These are phyloP conservation scores for Malania oleifera DNA, from an alignment of 164 flowering plant genomes.

Conservation along the genomic window DNA sequence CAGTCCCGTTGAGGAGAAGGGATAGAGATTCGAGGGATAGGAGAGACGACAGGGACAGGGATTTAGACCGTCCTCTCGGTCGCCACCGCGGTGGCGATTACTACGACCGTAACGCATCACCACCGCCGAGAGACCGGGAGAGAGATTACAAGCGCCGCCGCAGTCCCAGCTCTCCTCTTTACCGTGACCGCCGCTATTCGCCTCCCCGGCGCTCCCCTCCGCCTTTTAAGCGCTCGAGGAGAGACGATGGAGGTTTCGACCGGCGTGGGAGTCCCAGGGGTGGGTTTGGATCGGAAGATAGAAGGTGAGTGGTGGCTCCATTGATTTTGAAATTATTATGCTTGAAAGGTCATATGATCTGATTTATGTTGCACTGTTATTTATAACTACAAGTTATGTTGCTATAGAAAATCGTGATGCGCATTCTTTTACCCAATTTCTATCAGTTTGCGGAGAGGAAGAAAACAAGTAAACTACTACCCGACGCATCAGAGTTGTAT, in stretches of 20 bases:
- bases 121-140: not conserved
- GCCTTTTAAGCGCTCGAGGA: slow-evolving; percentile 1
- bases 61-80: not conserved
- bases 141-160: slow-evolving; percentile 6
- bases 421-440: no score
- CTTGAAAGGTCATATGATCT: no score
- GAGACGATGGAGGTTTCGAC: not conserved
- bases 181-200: slow-evolving; percentile 5
- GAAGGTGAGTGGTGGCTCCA: no score
- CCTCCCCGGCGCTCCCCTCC: not conserved
- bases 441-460: no score
- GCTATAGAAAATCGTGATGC: no score
- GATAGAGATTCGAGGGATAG: slow-evolving; percentile 1
- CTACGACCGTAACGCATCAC: not conserved
- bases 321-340: no score
- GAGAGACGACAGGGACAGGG: not conserved
- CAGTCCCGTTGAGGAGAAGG: not conserved
- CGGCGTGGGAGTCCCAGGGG: slow-evolving; percentile 3
- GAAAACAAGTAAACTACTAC: no score
- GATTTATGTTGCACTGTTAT: no score
- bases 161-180: slow-evolving; percentile 2
- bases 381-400: no score
- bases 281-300: slow-evolving; percentile 1
- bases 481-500: no score
- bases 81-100: not conserved